phyloP scores from a whole-genome alignment of 805 yeast species.

The Myxozyma melibiosi region DNA sequence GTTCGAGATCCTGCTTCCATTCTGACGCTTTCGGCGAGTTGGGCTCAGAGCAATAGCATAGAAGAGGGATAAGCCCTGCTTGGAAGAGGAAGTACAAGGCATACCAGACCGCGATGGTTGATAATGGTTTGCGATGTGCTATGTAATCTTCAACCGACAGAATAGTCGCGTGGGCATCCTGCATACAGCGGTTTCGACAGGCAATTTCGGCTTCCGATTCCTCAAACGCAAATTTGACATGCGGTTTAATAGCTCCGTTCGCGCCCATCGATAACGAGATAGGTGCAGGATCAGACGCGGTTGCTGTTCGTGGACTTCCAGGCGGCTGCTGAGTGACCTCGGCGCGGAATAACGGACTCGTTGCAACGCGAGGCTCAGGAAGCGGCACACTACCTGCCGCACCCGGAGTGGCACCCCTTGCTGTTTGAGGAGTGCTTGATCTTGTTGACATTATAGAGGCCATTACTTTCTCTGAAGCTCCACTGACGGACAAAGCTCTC shows the following conservation, averaged over 20 bases:
- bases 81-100: conserved; percentile 65
- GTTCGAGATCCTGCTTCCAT: conserved; percentile 51
- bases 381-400: neutral
- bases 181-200: conserved; percentile 55
- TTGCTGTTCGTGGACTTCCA: too few species aligned
- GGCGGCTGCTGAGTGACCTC: too few species aligned
- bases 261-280: too few species aligned
- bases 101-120: conserved; percentile 63
- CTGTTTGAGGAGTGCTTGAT: conserved; percentile 1
- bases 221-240: conserved; percentile 8
- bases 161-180: conserved; percentile 57
- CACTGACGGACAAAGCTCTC: conserved; percentile 45
- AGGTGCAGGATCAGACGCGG: too few species aligned
- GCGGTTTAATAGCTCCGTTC: neutral
- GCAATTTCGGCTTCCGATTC: conserved; percentile 47
- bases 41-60: conserved; percentile 56
- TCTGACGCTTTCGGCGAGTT: conserved; percentile 47
- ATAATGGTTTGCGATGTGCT: conserved; percentile 39
- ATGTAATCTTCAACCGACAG: conserved; percentile 46
- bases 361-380: neutral
- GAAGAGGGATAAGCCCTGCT: conserved; percentile 61
- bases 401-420: too few species aligned
- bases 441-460: conserved; percentile 4
- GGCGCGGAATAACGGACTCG: too few species aligned
- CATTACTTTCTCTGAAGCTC: conserved; percentile 13